These are phyloP conservation scores for Tieghemostelium lacteum DNA, from an alignment of 78 protist genomes.

Conservation along the genomic window DNA sequence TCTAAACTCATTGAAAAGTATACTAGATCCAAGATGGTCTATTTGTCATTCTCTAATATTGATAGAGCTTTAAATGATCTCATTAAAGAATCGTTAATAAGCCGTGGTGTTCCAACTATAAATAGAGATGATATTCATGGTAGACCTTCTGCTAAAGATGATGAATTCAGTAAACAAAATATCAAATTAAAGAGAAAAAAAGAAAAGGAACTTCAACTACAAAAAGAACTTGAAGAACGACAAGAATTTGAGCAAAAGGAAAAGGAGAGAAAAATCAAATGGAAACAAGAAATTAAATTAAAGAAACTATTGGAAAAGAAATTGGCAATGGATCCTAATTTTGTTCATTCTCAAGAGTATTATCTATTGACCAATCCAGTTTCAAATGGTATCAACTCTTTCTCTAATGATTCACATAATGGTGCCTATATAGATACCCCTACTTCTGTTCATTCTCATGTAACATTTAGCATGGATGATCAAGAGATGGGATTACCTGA, in stretches of 20 bases:
- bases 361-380: not conserved
- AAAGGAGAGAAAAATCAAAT: not conserved
- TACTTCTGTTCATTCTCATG: not conserved
- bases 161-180: not conserved
- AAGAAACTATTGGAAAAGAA: not conserved
- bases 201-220: not conserved
- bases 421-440: not conserved
- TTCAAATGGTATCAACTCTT: not conserved
- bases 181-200: not conserved
- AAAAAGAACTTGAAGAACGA: not conserved
- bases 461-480: not conserved
- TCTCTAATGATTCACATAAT: not conserved
- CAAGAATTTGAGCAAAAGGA: not conserved
- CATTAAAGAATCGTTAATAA: not conserved
- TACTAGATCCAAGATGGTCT: not conserved
- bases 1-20: not conserved
- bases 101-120: not conserved
- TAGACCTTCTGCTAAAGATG: not conserved
- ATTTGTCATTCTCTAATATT: not conserved
- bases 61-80: constrained; percentile 1
- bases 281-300: not conserved
- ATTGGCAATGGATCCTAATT: not conserved
- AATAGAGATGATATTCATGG: constrained; percentile 1
- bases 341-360: not conserved
- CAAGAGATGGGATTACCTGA: too few species aligned